phyloP scores from a whole-genome alignment of 1,139 yeast species.

The Zhuliangozyma blackwelliae region DNA sequence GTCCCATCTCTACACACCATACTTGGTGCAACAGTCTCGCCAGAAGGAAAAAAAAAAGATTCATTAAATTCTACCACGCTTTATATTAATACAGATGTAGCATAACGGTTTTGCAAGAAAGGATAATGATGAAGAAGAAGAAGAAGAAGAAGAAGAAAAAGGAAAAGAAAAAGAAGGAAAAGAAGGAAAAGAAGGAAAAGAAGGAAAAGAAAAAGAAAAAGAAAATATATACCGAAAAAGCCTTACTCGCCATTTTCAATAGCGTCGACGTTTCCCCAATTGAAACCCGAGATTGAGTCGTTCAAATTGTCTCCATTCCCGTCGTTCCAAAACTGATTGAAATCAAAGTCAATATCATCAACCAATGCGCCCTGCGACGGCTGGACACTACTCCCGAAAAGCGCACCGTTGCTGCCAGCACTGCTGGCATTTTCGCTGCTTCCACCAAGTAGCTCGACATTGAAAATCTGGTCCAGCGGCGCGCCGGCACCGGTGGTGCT shows the following conservation, averaged over 20 bases:
- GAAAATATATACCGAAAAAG: too few species aligned
- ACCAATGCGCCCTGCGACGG: constrained; percentile 18
- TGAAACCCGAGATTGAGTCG: constrained; percentile 42
- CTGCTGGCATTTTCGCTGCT: constrained; percentile 10
- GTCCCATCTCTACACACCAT: too few species aligned
- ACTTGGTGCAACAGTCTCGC: too few species aligned
- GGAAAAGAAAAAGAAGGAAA: too few species aligned
- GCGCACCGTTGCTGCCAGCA: neutral
- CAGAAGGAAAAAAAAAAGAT: too few species aligned
- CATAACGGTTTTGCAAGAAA: too few species aligned
- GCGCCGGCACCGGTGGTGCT: neutral
- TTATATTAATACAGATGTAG: too few species aligned
- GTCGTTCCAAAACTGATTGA: constrained; percentile 47
- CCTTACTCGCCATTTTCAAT: constrained; percentile 33
- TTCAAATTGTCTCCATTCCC: constrained; percentile 27
- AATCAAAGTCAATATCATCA: constrained; percentile 53
- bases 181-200: too few species aligned
- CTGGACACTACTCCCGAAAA: constrained; percentile 9
- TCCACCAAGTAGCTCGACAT: constrained; percentile 28
- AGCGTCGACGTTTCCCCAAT: constrained; percentile 54
- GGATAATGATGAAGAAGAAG: too few species aligned
- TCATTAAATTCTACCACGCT: too few species aligned
- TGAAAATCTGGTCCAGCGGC: constrained; percentile 30
- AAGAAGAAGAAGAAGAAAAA: too few species aligned
- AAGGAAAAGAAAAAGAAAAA: too few species aligned